Evolutionary conservation across 1,139 yeast species (phyloP).

Genomic region (Geotrichum aggregatum): DNA sequence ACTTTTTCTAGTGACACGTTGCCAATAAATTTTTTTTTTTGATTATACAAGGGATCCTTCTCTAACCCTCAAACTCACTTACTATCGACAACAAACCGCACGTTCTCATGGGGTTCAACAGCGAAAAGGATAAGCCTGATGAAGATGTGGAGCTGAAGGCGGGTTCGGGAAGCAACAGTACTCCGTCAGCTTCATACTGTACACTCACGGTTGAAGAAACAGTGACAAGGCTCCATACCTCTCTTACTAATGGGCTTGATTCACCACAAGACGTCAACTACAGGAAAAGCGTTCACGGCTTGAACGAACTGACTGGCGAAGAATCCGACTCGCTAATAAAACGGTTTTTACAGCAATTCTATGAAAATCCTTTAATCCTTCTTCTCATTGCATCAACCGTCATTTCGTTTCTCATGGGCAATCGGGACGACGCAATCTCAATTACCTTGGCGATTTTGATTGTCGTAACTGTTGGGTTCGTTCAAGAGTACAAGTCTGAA

Average conservation of each 20-base stretch:
- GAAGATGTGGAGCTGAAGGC: conserved; percentile 17
- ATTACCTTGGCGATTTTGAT: conserved; percentile 83
- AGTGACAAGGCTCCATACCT: conserved; percentile 57
- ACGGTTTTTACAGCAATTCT: conserved; percentile 73
- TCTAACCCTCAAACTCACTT: neutral
- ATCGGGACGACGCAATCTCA: conserved; percentile 86
- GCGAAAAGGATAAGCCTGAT: conserved; percentile 12
- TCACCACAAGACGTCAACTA: conserved; percentile 65
- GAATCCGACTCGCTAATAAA: conserved; percentile 69
- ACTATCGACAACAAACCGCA: neutral
- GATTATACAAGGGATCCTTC: conserved; percentile 3
- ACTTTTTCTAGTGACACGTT: conserved; percentile 15
- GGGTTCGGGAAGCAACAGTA: conserved; percentile 17
- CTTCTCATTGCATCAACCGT: conserved; percentile 83
- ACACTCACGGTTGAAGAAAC: conserved; percentile 60
- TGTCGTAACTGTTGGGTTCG: conserved; percentile 92
- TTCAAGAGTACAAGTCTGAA: conserved; percentile 92
- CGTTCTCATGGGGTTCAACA: conserved; percentile 15
- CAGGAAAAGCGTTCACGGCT: conserved; percentile 71
- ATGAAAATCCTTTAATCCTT: conserved; percentile 84
- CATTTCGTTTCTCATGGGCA: conserved; percentile 83
- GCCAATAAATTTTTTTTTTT: conserved; percentile 8
- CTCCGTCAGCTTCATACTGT: conserved; percentile 52
- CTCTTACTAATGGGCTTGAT: conserved; percentile 54
- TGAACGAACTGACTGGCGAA: conserved; percentile 65